A percentile compares a stretch with the other conserved stretches of the same genome.
phyloP scores from a whole-genome alignment of 2,329 filamentous ascomycete genomes.

The Apiospora hydei region DNA sequence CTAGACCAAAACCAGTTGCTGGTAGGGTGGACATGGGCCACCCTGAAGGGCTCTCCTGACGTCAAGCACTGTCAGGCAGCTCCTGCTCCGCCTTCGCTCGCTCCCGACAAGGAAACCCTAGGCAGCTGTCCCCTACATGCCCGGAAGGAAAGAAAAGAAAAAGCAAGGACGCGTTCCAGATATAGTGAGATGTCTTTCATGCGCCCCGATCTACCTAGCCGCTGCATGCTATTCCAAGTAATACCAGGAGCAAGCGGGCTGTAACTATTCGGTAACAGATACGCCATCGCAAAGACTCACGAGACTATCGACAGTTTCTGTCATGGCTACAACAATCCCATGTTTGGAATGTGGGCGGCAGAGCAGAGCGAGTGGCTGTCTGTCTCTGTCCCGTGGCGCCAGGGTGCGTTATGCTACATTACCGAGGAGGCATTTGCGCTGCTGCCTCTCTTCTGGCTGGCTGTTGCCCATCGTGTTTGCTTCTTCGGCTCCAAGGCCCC shows the following conservation, averaged over 20 bases:
- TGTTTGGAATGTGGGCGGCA: too few relatives aligned
- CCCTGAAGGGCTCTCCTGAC: background rate
- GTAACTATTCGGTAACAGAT: slow-evolving; percentile 9
- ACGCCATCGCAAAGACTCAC: background rate
- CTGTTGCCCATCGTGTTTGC: background rate
- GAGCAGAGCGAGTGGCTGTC: too few relatives aligned
- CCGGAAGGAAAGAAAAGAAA: background rate
- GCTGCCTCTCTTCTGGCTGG: background rate
- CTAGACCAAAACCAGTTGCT: background rate
- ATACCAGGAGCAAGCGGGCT: background rate
- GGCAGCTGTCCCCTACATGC: background rate
- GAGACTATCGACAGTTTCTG: background rate
- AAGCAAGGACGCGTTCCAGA: slow-evolving; percentile 2
- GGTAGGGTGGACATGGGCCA: background rate
- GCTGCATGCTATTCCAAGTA: background rate
- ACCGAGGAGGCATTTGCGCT: background rate
- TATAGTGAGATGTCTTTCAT: background rate
- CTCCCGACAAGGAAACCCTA: background rate
- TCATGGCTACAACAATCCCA: too few relatives aligned
- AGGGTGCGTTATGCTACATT: background rate
- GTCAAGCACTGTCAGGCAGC: background rate
- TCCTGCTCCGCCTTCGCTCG: background rate
- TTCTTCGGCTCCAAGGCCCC: background rate
- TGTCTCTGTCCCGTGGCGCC: too few relatives aligned
- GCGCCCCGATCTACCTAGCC: background rate